phyloP scores from a whole-genome alignment of 83 land plant genomes.

The Diphasiastrum complanatum region DNA sequence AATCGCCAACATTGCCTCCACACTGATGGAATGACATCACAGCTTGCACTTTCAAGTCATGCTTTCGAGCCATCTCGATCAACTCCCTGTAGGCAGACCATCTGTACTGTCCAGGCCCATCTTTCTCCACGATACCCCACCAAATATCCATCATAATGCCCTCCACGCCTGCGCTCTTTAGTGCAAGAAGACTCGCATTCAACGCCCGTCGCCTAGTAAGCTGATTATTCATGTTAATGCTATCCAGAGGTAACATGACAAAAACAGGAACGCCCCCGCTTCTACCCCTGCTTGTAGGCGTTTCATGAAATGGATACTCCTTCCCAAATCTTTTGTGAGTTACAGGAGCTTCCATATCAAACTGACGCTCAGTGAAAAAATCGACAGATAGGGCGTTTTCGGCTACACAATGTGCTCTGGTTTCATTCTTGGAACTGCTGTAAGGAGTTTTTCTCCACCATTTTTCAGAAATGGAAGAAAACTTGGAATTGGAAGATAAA shows the following conservation, averaged over 20 bases:
- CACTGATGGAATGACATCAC: conserved; percentile 18
- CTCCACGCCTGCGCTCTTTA: conserved; percentile 7
- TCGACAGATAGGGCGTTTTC: no score
- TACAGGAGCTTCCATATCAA: no score
- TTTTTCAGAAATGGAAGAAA: no score
- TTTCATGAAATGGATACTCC: no score
- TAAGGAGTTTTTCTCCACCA: no score
- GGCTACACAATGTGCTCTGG: no score
- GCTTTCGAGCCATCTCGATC: conserved; percentile 11
- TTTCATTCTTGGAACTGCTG: no score
- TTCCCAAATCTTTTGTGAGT: no score
- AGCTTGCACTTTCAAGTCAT: conserved; percentile 6
- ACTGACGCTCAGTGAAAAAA: no score
- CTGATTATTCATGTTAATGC: not conserved
- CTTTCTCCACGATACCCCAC: conserved; percentile 17
- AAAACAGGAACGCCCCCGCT: conserved; percentile 11
- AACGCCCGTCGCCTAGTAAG: not conserved
- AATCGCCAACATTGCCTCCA: conserved; percentile 14
- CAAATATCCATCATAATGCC: conserved; percentile 11
- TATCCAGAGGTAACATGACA: conserved; percentile 12
- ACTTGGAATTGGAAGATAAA: no score
- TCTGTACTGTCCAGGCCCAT: conserved; percentile 4
- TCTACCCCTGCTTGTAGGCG: no score
- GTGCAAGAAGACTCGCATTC: conserved; percentile 8
- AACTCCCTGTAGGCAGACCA: conserved; percentile 11